Evolutionary conservation across 306 rosid genomes (phyloP).

Genomic region (Ochetophila trinervis): DNA sequence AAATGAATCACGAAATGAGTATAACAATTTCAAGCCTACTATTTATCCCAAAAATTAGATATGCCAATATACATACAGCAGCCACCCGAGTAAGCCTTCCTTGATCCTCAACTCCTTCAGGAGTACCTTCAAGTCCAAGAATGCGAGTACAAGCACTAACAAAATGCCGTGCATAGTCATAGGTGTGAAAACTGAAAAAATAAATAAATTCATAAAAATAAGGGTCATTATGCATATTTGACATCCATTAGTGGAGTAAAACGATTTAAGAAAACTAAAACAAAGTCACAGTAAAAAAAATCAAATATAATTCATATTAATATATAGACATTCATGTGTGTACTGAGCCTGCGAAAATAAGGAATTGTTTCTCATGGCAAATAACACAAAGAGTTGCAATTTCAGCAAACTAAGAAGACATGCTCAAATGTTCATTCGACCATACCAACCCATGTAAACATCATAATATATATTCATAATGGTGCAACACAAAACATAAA

Average conservation of each 20-base stretch:
- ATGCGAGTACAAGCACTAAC: slow-evolving; percentile 91
- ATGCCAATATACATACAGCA: slow-evolving; percentile 54
- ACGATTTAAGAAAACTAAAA: neutral
- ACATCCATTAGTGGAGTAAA: neutral
- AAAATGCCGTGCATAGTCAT: slow-evolving; percentile 87
- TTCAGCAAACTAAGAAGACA: too few species aligned
- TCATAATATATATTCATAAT: too few species aligned
- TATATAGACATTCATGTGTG: too few species aligned
- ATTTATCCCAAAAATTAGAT: neutral
- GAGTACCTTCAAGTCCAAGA: slow-evolving; percentile 87
- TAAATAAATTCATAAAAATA: slow-evolving; percentile 10
- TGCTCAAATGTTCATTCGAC: too few species aligned
- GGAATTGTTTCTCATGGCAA: too few species aligned
- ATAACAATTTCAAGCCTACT: slow-evolving; percentile 10
- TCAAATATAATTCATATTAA: neutral
- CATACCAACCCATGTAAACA: too few species aligned
- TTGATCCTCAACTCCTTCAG: slow-evolving; percentile 90
- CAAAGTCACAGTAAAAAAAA: neutral
- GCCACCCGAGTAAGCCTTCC: slow-evolving; percentile 88
- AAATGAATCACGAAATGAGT: slow-evolving; percentile 24
- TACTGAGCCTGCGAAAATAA: too few species aligned
- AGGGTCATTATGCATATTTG: neutral
- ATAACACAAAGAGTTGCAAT: too few species aligned
- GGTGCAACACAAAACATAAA: neutral
- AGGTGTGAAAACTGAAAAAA: slow-evolving; percentile 76